These are phyloP conservation scores for Dactylorhiza incarnata DNA, from an alignment of 106 monocot genomes.

Conservation along the genomic window DNA sequence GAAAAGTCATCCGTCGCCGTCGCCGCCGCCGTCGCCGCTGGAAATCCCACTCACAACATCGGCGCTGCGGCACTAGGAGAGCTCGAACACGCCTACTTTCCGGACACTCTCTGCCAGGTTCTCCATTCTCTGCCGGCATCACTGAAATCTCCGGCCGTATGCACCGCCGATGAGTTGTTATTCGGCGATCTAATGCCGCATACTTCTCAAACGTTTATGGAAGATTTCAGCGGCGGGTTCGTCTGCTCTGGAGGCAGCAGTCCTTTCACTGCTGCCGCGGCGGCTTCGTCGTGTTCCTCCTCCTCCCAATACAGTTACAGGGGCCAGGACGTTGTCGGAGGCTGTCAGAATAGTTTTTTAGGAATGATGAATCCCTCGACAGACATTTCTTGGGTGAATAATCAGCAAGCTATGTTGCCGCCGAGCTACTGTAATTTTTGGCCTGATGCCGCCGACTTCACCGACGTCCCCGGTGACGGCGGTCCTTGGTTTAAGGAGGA, in stretches of 20 bases:
- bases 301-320: neutral
- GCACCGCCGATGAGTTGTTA: neutral
- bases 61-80: neutral
- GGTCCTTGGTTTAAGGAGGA: neutral
- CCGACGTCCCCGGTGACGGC: slow-evolving; percentile 4
- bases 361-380: neutral
- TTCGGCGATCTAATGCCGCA: neutral
- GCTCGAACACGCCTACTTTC: neutral
- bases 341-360: neutral
- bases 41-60: neutral
- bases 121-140: neutral
- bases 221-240: neutral
- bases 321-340: neutral
- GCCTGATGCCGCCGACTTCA: neutral
- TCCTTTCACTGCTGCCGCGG: neutral
- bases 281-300: neutral
- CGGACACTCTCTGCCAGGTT: neutral
- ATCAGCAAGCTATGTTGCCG: neutral
- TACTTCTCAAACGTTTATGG: neutral
- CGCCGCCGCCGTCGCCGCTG: neutral
- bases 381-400: neutral
- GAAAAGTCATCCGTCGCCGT: neutral
- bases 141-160: neutral
- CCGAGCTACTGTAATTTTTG: slow-evolving; percentile 3
- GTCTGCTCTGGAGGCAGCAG: neutral